Evolutionary conservation across 805 yeast species (phyloP).

Genomic region (Wickerhamomyces bisporus): DNA sequence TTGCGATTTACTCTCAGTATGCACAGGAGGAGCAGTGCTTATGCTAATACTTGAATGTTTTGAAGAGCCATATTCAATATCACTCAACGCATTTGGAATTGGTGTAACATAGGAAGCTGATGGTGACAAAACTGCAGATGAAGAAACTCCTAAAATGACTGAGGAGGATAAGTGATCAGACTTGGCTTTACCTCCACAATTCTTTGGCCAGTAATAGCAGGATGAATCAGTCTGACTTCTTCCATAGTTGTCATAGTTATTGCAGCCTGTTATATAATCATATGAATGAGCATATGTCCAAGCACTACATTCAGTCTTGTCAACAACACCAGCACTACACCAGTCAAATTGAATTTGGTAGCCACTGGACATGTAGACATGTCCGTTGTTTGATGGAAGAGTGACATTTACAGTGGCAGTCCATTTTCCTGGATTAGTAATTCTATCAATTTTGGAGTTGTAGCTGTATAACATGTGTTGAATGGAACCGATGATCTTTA

Average conservation of each 20-base stretch:
- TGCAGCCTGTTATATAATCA: conserved; percentile 20
- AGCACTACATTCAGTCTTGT: conserved; percentile 12
- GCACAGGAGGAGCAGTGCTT: no score
- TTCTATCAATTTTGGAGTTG: conserved; percentile 5
- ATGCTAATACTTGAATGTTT: no score
- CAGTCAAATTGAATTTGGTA: conserved; percentile 22
- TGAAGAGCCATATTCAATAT: no score
- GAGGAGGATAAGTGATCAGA: conserved; percentile 4
- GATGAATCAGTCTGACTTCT: conserved; percentile 18
- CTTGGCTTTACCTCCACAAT: conserved; percentile 13
- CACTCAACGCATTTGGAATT: no score
- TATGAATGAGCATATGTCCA: conserved; percentile 19
- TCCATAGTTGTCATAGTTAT: conserved; percentile 17
- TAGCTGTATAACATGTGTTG: conserved; percentile 9
- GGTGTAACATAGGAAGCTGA: no score
- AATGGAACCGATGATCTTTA: conserved; percentile 16
- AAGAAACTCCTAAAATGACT: background rate
- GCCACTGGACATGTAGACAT: conserved; percentile 8
- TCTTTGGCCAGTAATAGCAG: conserved; percentile 17
- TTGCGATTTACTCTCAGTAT: no score
- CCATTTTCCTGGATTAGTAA: conserved; percentile 10
- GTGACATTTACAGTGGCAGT: conserved; percentile 5
- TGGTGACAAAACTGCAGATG: background rate
- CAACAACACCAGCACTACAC: conserved; percentile 21
- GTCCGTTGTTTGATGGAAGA: conserved; percentile 2